Conservation (phyloP, 1,284 basidiomycete species). For the Mycosarcoma mackinlayi region DNA sequence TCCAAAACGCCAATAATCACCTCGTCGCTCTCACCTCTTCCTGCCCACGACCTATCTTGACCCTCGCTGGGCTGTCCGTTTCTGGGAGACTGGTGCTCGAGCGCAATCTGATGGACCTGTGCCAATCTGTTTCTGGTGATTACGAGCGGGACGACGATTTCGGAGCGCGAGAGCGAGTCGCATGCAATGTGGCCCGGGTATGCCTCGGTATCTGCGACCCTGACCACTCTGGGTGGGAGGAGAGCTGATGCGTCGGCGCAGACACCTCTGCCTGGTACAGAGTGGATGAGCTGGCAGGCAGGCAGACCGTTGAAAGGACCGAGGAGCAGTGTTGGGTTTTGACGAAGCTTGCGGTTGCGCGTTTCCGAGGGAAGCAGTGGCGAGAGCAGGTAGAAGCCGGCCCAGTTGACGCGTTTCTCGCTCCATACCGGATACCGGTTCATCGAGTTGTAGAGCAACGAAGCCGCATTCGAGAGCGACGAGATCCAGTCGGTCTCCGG, state of each 20-base stretch:
- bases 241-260: conserved; percentile 67
- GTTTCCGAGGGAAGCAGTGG: conserved; percentile 60
- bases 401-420: conserved; percentile 65
- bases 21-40: conserved; percentile 55
- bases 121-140: conserved; percentile 49
- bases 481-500: conserved; percentile 62
- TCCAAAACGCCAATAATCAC: conserved; percentile 69
- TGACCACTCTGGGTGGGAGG: conserved; percentile 60
- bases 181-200: conserved; percentile 70
- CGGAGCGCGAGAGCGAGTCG: conserved; percentile 68
- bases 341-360: conserved; percentile 1
- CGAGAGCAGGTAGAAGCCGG: conserved; percentile 70
- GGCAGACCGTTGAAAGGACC: conserved; percentile 70
- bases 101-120: conserved; percentile 16
- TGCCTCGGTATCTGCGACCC: conserved; percentile 66
- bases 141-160: conserved; percentile 68
- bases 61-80: too few relatives aligned
- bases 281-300: conserved; percentile 67
- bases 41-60: conserved; percentile 49
- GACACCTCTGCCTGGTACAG: conserved; percentile 66
- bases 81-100: conserved; percentile 23
- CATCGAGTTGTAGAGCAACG: conserved; percentile 61
- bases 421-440: conserved; percentile 58
- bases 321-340: conserved; percentile 61
- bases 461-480: conserved; percentile 63